Evolutionary conservation across 2,329 filamentous ascomycete genomes (phyloP).

Genomic region (Cercospora sesami): DNA sequence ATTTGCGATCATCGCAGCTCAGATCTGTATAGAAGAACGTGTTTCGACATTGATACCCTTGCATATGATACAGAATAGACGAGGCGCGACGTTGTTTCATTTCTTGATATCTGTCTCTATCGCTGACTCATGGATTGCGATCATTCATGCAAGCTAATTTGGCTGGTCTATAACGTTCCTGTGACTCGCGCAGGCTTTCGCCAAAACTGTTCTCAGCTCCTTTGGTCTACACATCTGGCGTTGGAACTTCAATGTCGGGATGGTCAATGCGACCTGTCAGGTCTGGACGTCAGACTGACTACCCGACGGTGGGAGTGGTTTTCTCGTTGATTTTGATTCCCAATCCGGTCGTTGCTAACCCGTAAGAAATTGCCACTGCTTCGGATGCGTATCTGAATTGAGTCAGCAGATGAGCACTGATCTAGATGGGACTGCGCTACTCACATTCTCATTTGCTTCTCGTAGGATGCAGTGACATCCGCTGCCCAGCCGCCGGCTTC

Average conservation of each 20-base stretch:
- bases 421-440: background rate
- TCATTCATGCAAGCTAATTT: background rate
- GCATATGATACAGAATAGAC: background rate
- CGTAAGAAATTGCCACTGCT: slow-evolving; percentile 58
- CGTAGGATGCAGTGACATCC: slow-evolving; percentile 43
- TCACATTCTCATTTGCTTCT: slow-evolving; percentile 51
- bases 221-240: background rate
- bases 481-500: slow-evolving; percentile 54
- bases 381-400: slow-evolving; percentile 51
- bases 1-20: background rate
- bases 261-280: background rate
- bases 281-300: background rate
- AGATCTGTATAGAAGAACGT: background rate
- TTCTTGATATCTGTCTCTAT: background rate
- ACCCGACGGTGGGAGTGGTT: slow-evolving; percentile 16
- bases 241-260: background rate
- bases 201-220: background rate
- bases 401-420: background rate
- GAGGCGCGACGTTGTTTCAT: background rate
- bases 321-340: slow-evolving; percentile 26
- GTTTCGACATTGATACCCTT: background rate
- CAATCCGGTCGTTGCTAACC: slow-evolving; percentile 47
- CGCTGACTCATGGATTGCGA: background rate
- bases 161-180: background rate
- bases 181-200: background rate